Base-by-base conservation (phyloP, 2,329 filamentous ascomycete genomes). In the Beauveria australis region DNA sequence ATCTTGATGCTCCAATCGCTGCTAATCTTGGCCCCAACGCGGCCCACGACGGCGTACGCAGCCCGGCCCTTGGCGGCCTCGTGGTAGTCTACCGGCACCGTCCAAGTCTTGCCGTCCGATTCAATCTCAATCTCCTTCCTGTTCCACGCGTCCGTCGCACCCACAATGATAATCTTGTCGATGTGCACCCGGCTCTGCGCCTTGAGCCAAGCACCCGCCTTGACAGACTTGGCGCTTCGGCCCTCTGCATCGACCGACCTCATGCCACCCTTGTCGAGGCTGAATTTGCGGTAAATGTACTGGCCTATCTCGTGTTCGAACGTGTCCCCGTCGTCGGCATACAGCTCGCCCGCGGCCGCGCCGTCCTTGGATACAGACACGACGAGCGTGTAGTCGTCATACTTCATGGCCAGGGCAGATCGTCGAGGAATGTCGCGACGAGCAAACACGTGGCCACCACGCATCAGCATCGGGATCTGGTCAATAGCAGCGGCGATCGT, bases 361-460 rank as follows among this genome's bases (percentile, higher is more conserved):
- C 75, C 79, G 53, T 66, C 63, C 67, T 87, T 84, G 58, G 88
- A 86, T 37, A 95, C 78, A 1, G 72, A 65, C 2, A 97, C 80
- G 2, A 99, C 87, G 1, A 99, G 83, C 0, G 94, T 99, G 77
- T 96, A 96, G 46, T 95, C 92, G 72, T 99, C 94, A 74, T 87
- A 96, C 68, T 85, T 89, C 94, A 97, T 97, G 51, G 97, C 80
- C 22, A 89, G 87, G 61, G 86, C 89, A 61, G 91, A 96, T 63
- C 93, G 86, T 60, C 94, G 86, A 4, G 92, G 92, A 26, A 87
- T 85, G 69, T 99, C 94, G 65, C 93, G 91, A 61, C 94, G 89
- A 2, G 92, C 88, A 68, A 97, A 87, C 67, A 99, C 88, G 72
- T 97, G 90, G 1, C 94, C 94, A 52, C 91, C 93, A 66, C 89